Evolutionary conservation across 495 filamentous ascomycete genomes (phyloP), one percentile per base, ranked within the genome.

Genomic region (Penicillium simplicissimum): DNA sequence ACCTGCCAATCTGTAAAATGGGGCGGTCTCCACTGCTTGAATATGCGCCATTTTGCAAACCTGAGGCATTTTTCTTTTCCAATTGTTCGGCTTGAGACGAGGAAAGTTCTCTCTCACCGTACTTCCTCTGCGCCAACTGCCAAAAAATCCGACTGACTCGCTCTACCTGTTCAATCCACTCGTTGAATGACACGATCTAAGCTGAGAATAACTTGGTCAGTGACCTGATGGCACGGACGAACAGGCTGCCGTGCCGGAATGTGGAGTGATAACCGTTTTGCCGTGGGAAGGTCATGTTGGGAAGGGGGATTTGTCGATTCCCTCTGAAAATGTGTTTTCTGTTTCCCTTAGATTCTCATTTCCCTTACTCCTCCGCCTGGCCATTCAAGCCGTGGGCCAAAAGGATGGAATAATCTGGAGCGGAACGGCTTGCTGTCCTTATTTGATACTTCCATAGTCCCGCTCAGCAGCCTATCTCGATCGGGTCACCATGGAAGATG

Each of bases 1-100:
- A 19, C 52, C 52, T 21, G 34, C 15, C 34, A 21, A 11, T 49
- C 47, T 56, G 52, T 45, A 42, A 62, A 23, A 21, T 52, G 60
- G 57, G 54, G 52, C 35, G 19, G 56, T 35, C 54, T 35, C 62
- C 55, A 65, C 62, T 25, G 35, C 48, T 56, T 21, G 31, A 64
- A 33, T 67, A 68, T 70, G 67, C 59, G 67, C 60, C 57, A 70
- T 70, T 70, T 70, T 65, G 53, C 61, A 65, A 48, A 60, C 65
- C 67, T 67, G 67, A 70, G 67, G 67, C 67, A 67, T 67, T 70
- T 70, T 70, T 60, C 57, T 43, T 60, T 63, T 60, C 65, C 65
- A 65, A 62, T 70, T 49, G 58, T 67, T 65, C 38, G 47, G 13
- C 47, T 42, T 42, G 5, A 42, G 40, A 8, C 19, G 40, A 42